These are phyloP conservation scores for Malus fusca DNA, from an alignment of 306 rosid genomes.

Conservation along the genomic window DNA sequence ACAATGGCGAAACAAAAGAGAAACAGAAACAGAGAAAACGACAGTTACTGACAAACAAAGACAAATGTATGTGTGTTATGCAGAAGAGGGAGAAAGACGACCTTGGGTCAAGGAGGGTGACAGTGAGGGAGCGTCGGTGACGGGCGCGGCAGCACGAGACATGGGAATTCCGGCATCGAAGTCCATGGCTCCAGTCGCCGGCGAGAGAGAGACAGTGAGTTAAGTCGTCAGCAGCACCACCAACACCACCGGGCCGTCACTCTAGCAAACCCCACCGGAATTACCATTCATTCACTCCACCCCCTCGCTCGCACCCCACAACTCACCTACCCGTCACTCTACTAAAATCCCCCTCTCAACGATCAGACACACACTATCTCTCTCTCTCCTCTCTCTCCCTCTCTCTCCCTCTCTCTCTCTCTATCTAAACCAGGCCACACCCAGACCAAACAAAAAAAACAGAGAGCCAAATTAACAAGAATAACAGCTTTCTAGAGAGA, in stretches of 20 bases:
- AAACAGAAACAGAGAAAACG: not conserved
- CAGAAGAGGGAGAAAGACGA: not conserved
- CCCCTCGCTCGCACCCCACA: not conserved
- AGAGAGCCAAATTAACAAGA: constrained; percentile 3
- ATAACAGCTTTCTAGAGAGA: not conserved
- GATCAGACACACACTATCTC: constrained; percentile 14
- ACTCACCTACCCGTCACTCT: constrained; percentile 2
- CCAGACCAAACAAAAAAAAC: not conserved
- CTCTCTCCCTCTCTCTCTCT: not conserved
- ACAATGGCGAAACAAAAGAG: not conserved
- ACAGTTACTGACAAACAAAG: not conserved
- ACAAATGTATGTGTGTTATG: not conserved
- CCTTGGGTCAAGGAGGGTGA: constrained; percentile 50
- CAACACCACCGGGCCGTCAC: constrained; percentile 17
- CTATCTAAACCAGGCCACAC: not conserved
- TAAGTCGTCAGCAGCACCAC: not conserved
- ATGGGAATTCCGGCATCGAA: constrained; percentile 74
- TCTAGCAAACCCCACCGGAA: constrained; percentile 23
- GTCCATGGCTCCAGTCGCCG: constrained; percentile 52
- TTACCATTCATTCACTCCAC: constrained; percentile 28
- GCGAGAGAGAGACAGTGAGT: not conserved
- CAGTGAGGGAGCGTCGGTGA: constrained; percentile 46
- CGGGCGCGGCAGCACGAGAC: constrained; percentile 33
- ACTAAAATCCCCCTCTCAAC: not conserved
- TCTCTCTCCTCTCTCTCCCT: not conserved